Evolutionary conservation across 2,329 filamentous ascomycete species (phyloP), one percentile per base, ranked within the genome.

Genomic region (Phaeophleospora eucalypticola): DNA sequence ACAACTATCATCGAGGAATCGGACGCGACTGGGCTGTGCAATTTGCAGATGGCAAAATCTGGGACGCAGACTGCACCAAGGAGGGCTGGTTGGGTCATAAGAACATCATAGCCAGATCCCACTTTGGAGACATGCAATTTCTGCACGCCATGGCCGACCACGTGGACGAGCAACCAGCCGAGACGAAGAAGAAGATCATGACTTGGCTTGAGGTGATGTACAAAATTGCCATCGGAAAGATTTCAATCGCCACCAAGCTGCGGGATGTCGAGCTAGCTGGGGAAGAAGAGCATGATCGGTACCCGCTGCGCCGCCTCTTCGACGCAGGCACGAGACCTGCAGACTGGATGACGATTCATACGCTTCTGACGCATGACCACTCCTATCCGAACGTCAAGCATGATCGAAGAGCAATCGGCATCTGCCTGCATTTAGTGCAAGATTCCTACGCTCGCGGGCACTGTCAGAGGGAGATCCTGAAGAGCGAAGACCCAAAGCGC

Each of bases 381-480:
- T 33, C 45, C 7, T 43, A 43, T 24, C 15, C 14, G 29, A 40
- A 43, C 24, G 45, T 48, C 35, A 32, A 29, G 24, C 24, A 39
- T 18, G 40, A 48, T 24, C 40, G 41, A 7, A 21, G 45, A 12
- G 45, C 45, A 1, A 18, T 48, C 9, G 40, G 40, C 3, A 48
- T 35, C 36, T 48, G 45, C 20, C 19, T 48, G 35, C 45, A 48
- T 27, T 18, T 43, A 34, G 27, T 48, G 16, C 45, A 48, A 17
- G 45, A 48, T 17, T 48, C 45, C 17, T 48, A 36, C 15, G 45
- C 45, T 24, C 45, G 41, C 15, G 45, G 45, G 16, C 45, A 48
- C 27, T 29, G 24, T 29, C 24, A 29, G 6, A 29, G 24, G 12
- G 32, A 21, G 3, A 35, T 32, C 15, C 33, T 29, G 17, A 40